Evolutionary conservation across 495 filamentous ascomycete species (phyloP), one percentile per base, ranked within the genome.

Genomic region (Penicilliopsis zonata): DNA sequence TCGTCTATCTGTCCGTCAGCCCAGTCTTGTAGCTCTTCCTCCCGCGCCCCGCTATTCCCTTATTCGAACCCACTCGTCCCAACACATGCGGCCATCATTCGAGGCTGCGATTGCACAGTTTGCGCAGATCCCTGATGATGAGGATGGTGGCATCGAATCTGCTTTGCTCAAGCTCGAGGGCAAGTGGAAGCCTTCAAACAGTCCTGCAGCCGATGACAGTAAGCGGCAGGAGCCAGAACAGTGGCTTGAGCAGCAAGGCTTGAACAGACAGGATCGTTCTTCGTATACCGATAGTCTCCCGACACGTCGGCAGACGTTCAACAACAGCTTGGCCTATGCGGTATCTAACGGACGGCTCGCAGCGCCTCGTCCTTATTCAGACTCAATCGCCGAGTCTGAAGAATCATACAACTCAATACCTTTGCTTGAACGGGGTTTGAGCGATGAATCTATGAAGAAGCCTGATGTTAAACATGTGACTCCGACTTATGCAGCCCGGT

Each of bases 121-220:
- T 40, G 84, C 87, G 6, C 74, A 80, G 35, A 82, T 98, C 14
- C 85, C 87, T 0, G 92, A 99, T 49, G 82, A 88, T 37, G 82
- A 83, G 34, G 85, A 90, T 52, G 88, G 87, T n/a, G 87, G 88
- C 13, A 72, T 95, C 30, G 90, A 95, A 48, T 85, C 87, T 9
- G 86, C 90, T 4, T 48, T 99, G 39, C 57, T 88, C 39, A 96
- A 95, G 44, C 69, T 99, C 3, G 92, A 99, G 61, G 90, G 90
- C 4, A 86, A 80, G 44, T 92, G 74, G 55, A 40, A 35, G 25
- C 25, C 25, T 5, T 27, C 25, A 9, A n/a, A 23, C n/a, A n/a
- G n/a, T 23, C 21, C 21, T 23, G 21, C n/a, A 6, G 6, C 6
- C n/a, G 21, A n/a, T 6, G 21, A 23, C n/a, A 23, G 21, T n/a